A percentile compares a stretch with the other conserved stretches of the same genome.
Conservation (phyloP, 1,284 basidiomycete genomes). For the Psilocybe mexicana region DNA sequence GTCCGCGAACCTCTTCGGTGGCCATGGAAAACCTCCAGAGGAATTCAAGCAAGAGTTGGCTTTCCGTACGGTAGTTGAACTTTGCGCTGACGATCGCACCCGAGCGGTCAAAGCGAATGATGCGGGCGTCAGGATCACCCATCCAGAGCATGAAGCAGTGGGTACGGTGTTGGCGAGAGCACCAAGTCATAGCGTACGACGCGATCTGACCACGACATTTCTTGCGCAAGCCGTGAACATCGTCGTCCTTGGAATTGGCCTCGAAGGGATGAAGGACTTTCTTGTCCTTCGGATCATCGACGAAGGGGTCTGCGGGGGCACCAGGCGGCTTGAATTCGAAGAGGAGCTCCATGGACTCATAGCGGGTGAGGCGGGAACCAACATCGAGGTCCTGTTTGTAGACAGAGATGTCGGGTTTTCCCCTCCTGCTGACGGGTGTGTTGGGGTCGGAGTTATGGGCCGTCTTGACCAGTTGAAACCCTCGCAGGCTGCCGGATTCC, state of each 20-base stretch:
- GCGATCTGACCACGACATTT: neutral
- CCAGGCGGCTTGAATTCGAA: constrained; percentile 1
- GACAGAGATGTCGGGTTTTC: neutral
- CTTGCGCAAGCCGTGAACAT: no score
- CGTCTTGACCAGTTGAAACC: neutral
- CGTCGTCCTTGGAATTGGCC: neutral
- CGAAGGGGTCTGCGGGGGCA: neutral
- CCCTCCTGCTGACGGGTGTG: neutral
- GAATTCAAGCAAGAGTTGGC: constrained; percentile 25
- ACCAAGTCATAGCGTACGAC: neutral
- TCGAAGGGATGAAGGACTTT: neutral
- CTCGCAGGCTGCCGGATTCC: neutral
- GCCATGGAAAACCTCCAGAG: constrained; percentile 25
- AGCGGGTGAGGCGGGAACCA: neutral
- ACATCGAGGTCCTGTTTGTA: neutral
- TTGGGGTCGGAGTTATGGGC: neutral
- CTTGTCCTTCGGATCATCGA: constrained; percentile 5
- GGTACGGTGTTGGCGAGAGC: constrained; percentile 1
- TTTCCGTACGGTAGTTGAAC: constrained; percentile 25
- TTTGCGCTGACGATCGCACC: constrained; percentile 27
- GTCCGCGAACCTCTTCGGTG: constrained; percentile 18
- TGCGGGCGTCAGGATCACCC: constrained; percentile 20
- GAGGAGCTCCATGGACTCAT: neutral
- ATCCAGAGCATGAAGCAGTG: constrained; percentile 28
- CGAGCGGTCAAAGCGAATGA: constrained; percentile 31